Conservation (phyloP, 2,329 filamentous ascomycete species). For the Sarocladium kiliense region DNA sequence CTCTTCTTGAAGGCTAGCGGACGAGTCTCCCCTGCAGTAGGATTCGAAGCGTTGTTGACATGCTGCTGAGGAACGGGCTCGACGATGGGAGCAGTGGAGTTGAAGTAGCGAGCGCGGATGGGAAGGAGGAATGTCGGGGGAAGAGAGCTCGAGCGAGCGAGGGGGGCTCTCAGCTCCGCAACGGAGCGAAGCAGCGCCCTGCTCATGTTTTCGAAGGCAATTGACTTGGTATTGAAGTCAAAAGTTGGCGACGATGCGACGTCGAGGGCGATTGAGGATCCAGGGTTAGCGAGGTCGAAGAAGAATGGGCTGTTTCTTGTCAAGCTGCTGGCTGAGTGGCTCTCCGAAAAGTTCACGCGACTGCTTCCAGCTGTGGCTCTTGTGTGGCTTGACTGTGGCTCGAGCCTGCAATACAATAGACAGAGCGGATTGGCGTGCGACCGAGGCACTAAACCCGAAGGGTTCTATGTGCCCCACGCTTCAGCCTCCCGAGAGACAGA, state of each 20-base stretch:
- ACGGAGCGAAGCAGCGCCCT: conserved; percentile 59
- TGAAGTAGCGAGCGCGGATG: conserved; percentile 29
- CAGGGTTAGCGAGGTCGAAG: background rate
- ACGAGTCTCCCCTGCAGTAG: conserved; percentile 24
- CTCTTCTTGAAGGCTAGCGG: conserved; percentile 35
- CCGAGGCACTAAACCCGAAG: background rate
- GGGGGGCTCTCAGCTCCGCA: conserved; percentile 50
- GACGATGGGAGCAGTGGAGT: conserved; percentile 45
- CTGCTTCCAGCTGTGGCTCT: background rate
- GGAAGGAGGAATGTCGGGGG: conserved; percentile 35
- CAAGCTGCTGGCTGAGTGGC: background rate
- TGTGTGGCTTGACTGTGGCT: background rate
- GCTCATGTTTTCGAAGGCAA: conserved; percentile 38
- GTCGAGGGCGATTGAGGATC: background rate
- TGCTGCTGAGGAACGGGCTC: conserved; percentile 31
- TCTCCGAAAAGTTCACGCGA: conserved; percentile 9
- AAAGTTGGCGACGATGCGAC: background rate
- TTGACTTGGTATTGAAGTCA: background rate
- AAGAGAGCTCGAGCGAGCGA: conserved; percentile 30
- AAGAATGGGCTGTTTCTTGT: background rate
- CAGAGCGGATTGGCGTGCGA: background rate
- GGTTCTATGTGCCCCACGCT: background rate
- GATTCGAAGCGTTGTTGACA: conserved; percentile 32
- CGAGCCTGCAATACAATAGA: no score
- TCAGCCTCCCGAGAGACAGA: conserved; percentile 7